Conservation (phyloP, 495 filamentous ascomycete species). For the Copromyces sp. region DNA sequence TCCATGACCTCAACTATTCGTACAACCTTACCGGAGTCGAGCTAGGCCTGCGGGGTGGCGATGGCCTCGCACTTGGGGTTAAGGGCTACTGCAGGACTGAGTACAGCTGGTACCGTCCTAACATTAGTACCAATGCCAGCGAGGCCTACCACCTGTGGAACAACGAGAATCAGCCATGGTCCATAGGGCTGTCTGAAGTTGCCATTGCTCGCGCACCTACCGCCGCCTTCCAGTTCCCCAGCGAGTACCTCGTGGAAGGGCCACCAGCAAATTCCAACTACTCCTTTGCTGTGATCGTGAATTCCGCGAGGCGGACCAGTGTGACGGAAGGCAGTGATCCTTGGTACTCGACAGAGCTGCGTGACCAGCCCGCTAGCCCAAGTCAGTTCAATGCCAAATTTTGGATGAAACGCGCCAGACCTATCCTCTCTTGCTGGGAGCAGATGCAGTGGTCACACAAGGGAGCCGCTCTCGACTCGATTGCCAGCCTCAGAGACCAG, state of each 20-base stretch:
- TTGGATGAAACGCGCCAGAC: background rate
- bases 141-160: background rate
- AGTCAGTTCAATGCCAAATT: background rate
- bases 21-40: background rate
- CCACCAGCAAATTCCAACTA: background rate
- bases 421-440: slow-evolving; percentile 1
- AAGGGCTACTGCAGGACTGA: background rate
- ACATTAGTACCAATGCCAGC: background rate
- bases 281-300: background rate
- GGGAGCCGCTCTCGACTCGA: background rate
- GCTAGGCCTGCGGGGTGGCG: background rate
- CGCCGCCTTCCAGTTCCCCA: background rate
- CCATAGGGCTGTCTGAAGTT: background rate
- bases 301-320: background rate
- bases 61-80: background rate
- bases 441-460: background rate
- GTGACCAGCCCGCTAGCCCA: background rate
- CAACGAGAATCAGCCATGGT: background rate
- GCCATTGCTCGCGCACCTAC: background rate
- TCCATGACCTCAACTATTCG: background rate
- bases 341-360: background rate
- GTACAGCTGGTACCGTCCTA: background rate
- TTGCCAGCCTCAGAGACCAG: background rate
- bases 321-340: background rate
- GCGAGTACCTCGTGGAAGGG: background rate